phyloP scores from a whole-genome alignment of 2,329 filamentous ascomycete species.

The Calonectria hongkongensis region DNA sequence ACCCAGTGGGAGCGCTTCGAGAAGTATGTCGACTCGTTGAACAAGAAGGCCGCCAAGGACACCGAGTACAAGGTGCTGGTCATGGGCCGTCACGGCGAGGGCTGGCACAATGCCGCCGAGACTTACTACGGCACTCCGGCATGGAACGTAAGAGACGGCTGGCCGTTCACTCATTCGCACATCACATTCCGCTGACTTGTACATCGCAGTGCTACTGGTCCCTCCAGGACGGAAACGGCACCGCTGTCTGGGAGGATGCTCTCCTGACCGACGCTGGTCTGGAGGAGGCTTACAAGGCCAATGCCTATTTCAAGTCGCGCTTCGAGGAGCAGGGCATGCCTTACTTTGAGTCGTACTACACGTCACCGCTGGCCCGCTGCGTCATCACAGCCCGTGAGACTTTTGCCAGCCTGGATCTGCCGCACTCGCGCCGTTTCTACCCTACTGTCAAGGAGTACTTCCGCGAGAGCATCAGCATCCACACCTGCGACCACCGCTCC shows the following conservation, averaged over 20 bases:
- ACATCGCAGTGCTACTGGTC: conserved; percentile 77
- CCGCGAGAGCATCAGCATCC: conserved; percentile 79
- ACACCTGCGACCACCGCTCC: conserved; percentile 80
- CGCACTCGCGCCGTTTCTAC: conserved; percentile 69
- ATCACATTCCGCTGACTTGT: too few relatives aligned
- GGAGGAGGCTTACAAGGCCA: conserved; percentile 74
- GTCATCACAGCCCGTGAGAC: conserved; percentile 78
- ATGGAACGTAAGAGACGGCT: conserved; percentile 75
- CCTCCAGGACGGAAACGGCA: conserved; percentile 77
- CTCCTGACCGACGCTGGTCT: conserved; percentile 75
- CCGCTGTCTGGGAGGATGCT: conserved; percentile 78
- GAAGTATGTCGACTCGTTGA: conserved; percentile 74
- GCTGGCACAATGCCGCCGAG: conserved; percentile 78
- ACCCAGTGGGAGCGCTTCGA: conserved; percentile 81
- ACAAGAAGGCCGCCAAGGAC: conserved; percentile 64
- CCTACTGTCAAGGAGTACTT: conserved; percentile 79
- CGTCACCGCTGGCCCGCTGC: conserved; percentile 78
- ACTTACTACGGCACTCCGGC: conserved; percentile 79
- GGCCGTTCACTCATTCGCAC: too few relatives aligned
- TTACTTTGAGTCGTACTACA: conserved; percentile 78
- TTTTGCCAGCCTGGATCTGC: conserved; percentile 73
- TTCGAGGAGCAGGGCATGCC: conserved; percentile 73
- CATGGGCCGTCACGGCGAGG: conserved; percentile 82
- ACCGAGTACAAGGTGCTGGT: conserved; percentile 80
- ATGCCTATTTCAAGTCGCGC: conserved; percentile 74